These are phyloP conservation scores for Podaxis carcinomalis DNA, from an alignment of 768 basidiomycete genomes.

Conservation along the genomic window DNA sequence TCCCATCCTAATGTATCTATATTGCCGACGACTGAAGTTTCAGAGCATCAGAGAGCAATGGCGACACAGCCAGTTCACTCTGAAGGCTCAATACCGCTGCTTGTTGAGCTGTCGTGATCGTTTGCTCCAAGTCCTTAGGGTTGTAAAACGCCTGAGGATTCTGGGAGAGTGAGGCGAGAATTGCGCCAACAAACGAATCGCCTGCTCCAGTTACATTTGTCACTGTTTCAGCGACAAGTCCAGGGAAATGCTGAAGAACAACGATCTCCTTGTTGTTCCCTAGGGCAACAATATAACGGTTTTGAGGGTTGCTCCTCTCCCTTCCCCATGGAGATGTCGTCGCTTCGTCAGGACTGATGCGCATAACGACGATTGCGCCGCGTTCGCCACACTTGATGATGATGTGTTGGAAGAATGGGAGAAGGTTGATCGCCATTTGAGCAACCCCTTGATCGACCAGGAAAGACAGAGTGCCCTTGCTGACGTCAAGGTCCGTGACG, in stretches of 20 bases:
- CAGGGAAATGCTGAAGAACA: conserved; percentile 72
- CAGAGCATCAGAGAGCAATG: conserved; percentile 39
- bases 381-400: conserved; percentile 80
- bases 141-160: conserved; percentile 41
- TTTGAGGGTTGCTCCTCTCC: conserved; percentile 40
- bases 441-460: conserved; percentile 66
- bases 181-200: conserved; percentile 82
- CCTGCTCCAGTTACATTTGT: conserved; percentile 90
- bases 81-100: conserved; percentile 61
- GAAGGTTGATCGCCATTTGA: conserved; percentile 76
- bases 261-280: conserved; percentile 45
- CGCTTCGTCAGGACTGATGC: conserved; percentile 37
- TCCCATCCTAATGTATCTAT: neutral
- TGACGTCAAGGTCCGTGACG: conserved; percentile 34
- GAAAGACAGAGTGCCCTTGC: conserved; percentile 51
- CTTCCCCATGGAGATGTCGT: conserved; percentile 45
- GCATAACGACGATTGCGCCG: conserved; percentile 65
- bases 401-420: conserved; percentile 82
- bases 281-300: conserved; percentile 49
- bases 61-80: conserved; percentile 62
- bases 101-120: conserved; percentile 55
- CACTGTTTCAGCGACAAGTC: conserved; percentile 37
- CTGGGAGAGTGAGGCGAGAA: conserved; percentile 63
- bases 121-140: conserved; percentile 36
- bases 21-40: conserved; percentile 9